phyloP scores from a whole-genome alignment of 169 alveolate species.

The Plasmodium gonderi region DNA sequence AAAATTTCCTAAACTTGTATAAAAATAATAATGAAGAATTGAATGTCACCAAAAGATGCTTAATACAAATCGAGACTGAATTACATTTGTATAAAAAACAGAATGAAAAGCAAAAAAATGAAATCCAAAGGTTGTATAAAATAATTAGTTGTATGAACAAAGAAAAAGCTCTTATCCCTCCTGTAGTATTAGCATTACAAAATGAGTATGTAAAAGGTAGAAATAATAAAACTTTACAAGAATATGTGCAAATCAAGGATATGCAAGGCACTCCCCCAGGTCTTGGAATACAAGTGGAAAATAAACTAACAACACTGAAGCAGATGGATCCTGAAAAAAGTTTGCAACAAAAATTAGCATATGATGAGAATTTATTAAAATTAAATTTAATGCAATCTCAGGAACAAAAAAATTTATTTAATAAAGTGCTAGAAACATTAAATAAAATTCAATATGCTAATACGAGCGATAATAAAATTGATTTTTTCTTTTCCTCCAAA shows the following conservation, averaged over 20 bases:
- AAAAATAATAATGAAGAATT: constrained; percentile 75
- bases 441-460: constrained; percentile 37
- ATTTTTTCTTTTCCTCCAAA: constrained; percentile 44
- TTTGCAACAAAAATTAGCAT: neutral
- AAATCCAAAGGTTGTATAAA: constrained; percentile 64
- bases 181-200: constrained; percentile 66
- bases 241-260: constrained; percentile 1
- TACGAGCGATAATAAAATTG: neutral
- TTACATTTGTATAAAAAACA: constrained; percentile 70
- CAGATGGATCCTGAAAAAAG: constrained; percentile 3
- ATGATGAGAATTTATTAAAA: constrained; percentile 51
- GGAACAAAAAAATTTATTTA: constrained; percentile 70
- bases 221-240: neutral
- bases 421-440: constrained; percentile 61
- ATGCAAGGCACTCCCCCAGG: constrained; percentile 14
- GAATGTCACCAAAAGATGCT: constrained; percentile 67
- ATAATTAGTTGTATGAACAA: constrained; percentile 70
- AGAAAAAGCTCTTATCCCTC: constrained; percentile 61
- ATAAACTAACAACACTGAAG: constrained; percentile 25
- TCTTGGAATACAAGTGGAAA: constrained; percentile 10
- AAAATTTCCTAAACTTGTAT: constrained; percentile 57
- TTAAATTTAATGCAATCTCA: constrained; percentile 52
- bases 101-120: constrained; percentile 73
- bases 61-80: constrained; percentile 74
- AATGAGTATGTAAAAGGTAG: constrained; percentile 12